Evolutionary conservation across 202 grass and related monocot species (phyloP), one percentile per base, ranked within the genome.

Genomic region (Elaeis oleifera): DNA sequence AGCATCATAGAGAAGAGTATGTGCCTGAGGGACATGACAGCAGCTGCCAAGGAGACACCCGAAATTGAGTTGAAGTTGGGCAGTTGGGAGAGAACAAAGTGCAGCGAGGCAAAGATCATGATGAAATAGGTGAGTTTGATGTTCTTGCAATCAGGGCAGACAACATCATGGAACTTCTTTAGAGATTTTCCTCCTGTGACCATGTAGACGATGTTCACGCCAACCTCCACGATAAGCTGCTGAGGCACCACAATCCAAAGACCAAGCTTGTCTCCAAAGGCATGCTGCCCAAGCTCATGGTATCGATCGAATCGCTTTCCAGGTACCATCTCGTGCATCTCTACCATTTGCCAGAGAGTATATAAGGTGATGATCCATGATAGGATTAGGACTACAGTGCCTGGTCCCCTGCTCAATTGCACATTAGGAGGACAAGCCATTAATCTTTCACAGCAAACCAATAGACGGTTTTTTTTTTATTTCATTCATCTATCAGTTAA

Each of bases 121-220:
- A 84, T 84, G 76, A 73, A 84, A 71, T 5, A 75, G 19, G 81
- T 84, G 60, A 79, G 71, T 0, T 58, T 62, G 36, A 84, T 84
- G 60, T 66, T 58, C 17, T 0, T 49, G 81, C 81, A 84, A 3
- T 23, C 3, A 31, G 54, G 50, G 76, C 81, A 84, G 65, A 74
- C 17, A 28, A 79, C 66, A 24, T 75, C 81, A 62, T 79, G 55
- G 55, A 79, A 70, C 71, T 84, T 85, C 68, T 76, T 59, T 2
- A 85, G 72, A 14, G 66, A 79, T 71, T 75, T 65, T 17, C 81
- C 81, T 53, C 81, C 81, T 5, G 81, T 84, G 39, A 85, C 83
- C 83, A 85, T 85, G 64, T 85, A 85, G 3, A 85, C 78, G 69
- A 85, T 81, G 83, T 85, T 71, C 29, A 67, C 73, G 78, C 69